A percentile compares a stretch with the other conserved stretches of the same genome.
These are phyloP conservation scores for Salvia splendens DNA, from an alignment of 257 asterid genomes.

Conservation along the genomic window DNA sequence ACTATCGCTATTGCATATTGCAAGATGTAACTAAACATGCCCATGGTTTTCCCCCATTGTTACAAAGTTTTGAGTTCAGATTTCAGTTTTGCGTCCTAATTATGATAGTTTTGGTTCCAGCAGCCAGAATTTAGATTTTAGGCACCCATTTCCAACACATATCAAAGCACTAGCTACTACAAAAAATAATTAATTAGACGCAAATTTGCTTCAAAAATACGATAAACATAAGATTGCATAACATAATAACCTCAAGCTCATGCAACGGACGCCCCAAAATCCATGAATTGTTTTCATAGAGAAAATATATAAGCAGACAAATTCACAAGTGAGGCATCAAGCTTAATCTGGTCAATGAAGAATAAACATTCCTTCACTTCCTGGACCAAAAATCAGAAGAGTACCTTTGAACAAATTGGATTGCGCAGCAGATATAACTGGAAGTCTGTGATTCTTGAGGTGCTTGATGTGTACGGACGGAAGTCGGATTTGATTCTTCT, in stretches of 20 bases:
- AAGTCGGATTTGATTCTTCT: slow-evolving; percentile 35
- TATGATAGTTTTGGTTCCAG: neutral
- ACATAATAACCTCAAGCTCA: neutral
- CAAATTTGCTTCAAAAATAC: neutral
- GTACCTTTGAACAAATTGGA: slow-evolving; percentile 66
- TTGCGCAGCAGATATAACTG: slow-evolving; percentile 50
- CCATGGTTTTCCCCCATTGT: neutral
- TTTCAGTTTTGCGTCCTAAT: neutral
- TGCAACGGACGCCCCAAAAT: neutral
- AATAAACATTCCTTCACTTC: neutral
- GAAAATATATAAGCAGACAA: neutral
- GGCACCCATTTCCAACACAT: neutral
- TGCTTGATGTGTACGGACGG: slow-evolving; percentile 36
- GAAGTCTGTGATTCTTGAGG: slow-evolving; percentile 38
- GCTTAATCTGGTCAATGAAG: slow-evolving; percentile 4
- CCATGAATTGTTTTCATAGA: neutral
- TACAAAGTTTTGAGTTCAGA: neutral
- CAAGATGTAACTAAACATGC: neutral
- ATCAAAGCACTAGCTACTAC: neutral
- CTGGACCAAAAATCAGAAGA: neutral
- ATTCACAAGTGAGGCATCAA: neutral
- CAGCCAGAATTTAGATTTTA: neutral
- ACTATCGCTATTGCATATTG: neutral
- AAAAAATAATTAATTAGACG: neutral
- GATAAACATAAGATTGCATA: neutral